Evolutionary conservation across 2,329 filamentous ascomycete genomes (phyloP).

Genomic region (Blastomyces emzantsi): DNA sequence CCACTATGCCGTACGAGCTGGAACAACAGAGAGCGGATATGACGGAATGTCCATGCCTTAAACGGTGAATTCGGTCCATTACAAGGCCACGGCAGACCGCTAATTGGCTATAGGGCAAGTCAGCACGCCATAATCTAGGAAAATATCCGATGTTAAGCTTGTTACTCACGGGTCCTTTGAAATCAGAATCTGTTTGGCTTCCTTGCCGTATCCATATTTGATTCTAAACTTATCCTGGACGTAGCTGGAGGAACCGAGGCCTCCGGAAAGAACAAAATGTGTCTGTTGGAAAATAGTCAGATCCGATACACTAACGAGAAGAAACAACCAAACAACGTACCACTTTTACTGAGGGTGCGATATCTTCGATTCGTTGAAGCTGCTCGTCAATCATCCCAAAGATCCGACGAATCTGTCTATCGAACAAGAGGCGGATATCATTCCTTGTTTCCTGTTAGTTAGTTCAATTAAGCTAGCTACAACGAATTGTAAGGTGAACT

Average conservation of each 20-base stretch:
- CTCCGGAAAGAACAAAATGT: conserved; percentile 36
- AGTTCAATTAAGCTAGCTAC: background rate
- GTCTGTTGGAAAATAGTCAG: conserved; percentile 15
- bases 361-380: background rate
- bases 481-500: background rate
- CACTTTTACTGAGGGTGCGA: background rate
- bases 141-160: background rate
- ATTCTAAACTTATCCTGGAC: conserved; percentile 29
- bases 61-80: conserved; percentile 7
- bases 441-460: background rate
- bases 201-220: background rate
- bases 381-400: conserved; percentile 7
- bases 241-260: conserved; percentile 36
- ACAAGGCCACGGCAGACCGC: conserved; percentile 8
- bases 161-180: conserved; percentile 6
- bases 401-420: background rate
- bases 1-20: conserved; percentile 7
- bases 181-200: conserved; percentile 4
- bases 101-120: conserved; percentile 6
- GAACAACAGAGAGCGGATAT: background rate
- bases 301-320: background rate
- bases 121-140: background rate
- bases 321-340: background rate
- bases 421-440: conserved; percentile 6
- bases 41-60: conserved; percentile 2